Base-by-base conservation (phyloP, 2,329 filamentous ascomycete genomes). In the Fusarium vanettenii region DNA sequence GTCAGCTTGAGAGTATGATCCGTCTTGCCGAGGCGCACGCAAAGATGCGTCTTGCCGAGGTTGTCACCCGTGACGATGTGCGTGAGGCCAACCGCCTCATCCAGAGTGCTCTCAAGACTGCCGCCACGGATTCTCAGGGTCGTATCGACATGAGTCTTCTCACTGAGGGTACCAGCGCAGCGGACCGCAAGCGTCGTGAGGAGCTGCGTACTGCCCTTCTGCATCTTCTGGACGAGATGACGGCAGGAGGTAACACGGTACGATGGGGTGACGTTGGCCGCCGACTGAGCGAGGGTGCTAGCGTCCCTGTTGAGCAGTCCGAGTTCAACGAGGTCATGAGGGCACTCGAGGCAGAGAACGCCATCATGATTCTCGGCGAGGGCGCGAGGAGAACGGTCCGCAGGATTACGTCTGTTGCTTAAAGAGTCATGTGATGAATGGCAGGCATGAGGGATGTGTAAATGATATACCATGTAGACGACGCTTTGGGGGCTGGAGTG, bases 1-100 rank as follows among this genome's bases (percentile, higher is more conserved):
- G 97, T 81, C 97, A 99, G 84, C 89, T 99, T 7, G 97, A 99
- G 85, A 97, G 93, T 55, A 99, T 99, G 97, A 98, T 99, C 81
- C 96, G 97, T 71, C 92, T 99, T 4, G 87, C 95, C 2, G 97
- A 99, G 86, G 97, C 95, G 0, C 97, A 99, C 84, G 97, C 97
- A 60, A 98, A 98, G 84, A 99, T 99, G 97, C 93, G 97, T 5
- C 90, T 99, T 6, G 91, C 93, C 0, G 82, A 87, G 4, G 90
- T 88, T 16, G 97, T 99, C 48, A 95, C 94, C 0, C 90, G 89
- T 31, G 89, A 90, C 59, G 97, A 99, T 79, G 97, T 99, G 7
- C 86, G 91, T 60, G 97, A 99, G 85, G 95, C 97, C 0, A 94
- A 97, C 56, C 93, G 97, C 13, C 88, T 99, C 48, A 99, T 99